phyloP scores from a whole-genome alignment of 805 yeast genomes.

The Hyphopichia homilentoma region DNA sequence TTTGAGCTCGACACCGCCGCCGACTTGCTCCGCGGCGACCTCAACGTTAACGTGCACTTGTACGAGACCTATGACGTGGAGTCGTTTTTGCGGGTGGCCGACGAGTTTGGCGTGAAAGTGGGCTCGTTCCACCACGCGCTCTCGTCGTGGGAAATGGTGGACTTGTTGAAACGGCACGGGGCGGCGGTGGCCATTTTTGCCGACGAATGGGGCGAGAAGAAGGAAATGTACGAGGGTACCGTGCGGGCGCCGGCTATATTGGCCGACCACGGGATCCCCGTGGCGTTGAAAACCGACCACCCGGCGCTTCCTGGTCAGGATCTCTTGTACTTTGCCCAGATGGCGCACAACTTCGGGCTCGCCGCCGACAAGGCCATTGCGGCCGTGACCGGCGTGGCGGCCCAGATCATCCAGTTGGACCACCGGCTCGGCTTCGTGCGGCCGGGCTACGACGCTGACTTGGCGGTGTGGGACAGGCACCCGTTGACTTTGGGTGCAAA shows the following conservation, averaged over 20 bases:
- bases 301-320: conserved; percentile 8
- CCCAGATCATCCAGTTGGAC: conserved; percentile 5
- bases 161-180: conserved; percentile 3
- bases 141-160: conserved; percentile 4
- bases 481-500: conserved; percentile 2
- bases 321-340: conserved; percentile 6
- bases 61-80: conserved; percentile 6
- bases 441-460: conserved; percentile 4
- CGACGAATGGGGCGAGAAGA: conserved; percentile 7
- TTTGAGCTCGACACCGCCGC: conserved; percentile 4
- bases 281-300: conserved; percentile 6
- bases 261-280: conserved; percentile 5
- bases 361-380: conserved; percentile 1
- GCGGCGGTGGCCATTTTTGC: conserved; percentile 4
- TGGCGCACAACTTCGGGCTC: conserved; percentile 6
- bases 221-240: conserved; percentile 6
- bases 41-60: conserved; percentile 2
- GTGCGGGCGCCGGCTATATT: conserved; percentile 5
- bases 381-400: conserved; percentile 5
- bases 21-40: conserved; percentile 5
- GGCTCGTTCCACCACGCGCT: conserved; percentile 7
- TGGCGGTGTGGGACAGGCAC: conserved; percentile 2
- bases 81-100: conserved; percentile 5
- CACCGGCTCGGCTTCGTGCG: conserved; percentile 6
- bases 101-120: conserved; percentile 3